Base-by-base conservation (phyloP, 306 rosid genomes). In the Vigna mungo region DNA sequence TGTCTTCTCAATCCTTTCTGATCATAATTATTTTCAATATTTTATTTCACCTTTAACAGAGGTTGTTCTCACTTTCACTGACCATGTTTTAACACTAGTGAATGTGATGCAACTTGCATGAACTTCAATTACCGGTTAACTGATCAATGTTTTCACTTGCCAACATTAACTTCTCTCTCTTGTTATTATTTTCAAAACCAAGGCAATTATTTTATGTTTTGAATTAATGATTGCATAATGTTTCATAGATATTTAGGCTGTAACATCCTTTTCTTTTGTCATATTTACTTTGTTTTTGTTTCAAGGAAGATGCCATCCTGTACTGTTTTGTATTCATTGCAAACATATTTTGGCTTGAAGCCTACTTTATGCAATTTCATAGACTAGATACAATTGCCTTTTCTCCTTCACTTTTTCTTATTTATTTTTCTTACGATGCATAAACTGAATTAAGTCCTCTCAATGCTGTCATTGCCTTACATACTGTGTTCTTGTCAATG, bases 1-100 rank as follows among this genome's bases (percentile, higher is more conserved):
- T 78, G 77, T 78, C 55, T 76, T 79, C 77, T 73, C 75, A 62
- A 64, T 55, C 72, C 83, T 86, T 74, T 74, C 83, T 80, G 62
- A 67, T 36, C 65, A 51, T 59, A 47, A 60, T 68, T 68, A 53
- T 76, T 69, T 17, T 72, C 74, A 68, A 41, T 75, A 71, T 67
- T 75, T 76, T 65, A 75, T 71, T 73, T 75, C 46, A 73, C 70
- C 72, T 80, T 83, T 68, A 60, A 58, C 79, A 58, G 77, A 65
- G 62, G 41, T 82, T 80, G 74, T 75, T 84, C 65, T 84, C 75
- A 76, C 77, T 75, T 7, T 72, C 65, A 77, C n/a, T 68, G 72
- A 43, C 39, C 70, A 60, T 74, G 78, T 63, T 68, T 74, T 70
- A 48, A 62, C 73, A 39, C 44, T 37, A 66, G 48, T 75, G 20